phyloP scores from a whole-genome alignment of 352 stramenopile species.

The Phytophthora syringae region DNA sequence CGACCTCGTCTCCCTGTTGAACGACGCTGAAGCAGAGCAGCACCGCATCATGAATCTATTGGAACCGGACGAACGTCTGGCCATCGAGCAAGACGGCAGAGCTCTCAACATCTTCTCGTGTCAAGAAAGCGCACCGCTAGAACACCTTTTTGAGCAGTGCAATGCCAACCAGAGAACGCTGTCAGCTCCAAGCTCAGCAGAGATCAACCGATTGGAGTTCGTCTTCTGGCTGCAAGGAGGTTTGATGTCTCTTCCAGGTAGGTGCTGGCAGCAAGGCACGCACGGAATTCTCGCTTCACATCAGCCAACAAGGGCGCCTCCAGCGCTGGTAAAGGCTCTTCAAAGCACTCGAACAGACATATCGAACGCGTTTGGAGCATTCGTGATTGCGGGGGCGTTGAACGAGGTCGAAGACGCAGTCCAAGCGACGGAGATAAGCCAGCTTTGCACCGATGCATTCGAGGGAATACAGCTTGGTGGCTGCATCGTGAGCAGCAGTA shows the following conservation, averaged over 20 bases:
- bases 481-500: slow-evolving; percentile 42
- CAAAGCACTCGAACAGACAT: background rate
- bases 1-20: slow-evolving; percentile 25
- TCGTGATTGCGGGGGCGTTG: slow-evolving; percentile 38
- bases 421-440: slow-evolving; percentile 28
- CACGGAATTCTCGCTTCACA: slow-evolving; percentile 53
- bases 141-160: slow-evolving; percentile 17
- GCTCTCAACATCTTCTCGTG: slow-evolving; percentile 46
- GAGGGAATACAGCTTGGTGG: slow-evolving; percentile 32
- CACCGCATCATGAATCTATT: slow-evolving; percentile 35
- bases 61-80: slow-evolving; percentile 21
- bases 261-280: slow-evolving; percentile 42
- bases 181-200: slow-evolving; percentile 1
- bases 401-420: slow-evolving; percentile 37
- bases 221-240: slow-evolving; percentile 29
- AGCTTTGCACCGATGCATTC: slow-evolving; percentile 34
- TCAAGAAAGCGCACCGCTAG: slow-evolving; percentile 20
- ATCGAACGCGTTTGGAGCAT: slow-evolving; percentile 33
- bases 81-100: slow-evolving; percentile 30
- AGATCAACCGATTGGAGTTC: slow-evolving; percentile 41
- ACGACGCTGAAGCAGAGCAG: background rate
- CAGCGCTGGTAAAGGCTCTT: slow-evolving; percentile 31
- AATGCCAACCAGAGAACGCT: background rate
- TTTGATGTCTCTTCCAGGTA: slow-evolving; percentile 25
- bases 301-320: slow-evolving; percentile 16